phyloP scores from a whole-genome alignment of 257 asterid genomes.

The Fraxinus americana region DNA sequence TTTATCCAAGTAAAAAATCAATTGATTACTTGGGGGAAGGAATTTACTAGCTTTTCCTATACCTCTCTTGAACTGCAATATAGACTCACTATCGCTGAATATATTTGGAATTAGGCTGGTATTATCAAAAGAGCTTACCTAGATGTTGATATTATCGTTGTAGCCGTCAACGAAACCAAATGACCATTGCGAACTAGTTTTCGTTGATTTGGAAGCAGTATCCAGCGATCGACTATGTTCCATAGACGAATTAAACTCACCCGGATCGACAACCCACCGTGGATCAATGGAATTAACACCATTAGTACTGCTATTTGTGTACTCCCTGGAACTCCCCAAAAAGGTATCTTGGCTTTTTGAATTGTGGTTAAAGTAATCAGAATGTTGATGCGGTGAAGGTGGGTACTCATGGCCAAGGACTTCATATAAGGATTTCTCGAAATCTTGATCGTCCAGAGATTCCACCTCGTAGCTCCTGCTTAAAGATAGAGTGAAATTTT shows the following conservation, averaged over 20 bases:
- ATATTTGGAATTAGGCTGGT: conserved; percentile 41
- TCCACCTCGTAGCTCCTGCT: conserved; percentile 53
- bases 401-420: conserved; percentile 72
- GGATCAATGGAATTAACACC: conserved; percentile 46
- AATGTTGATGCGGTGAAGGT: conserved; percentile 44
- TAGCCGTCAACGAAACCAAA: conserved; percentile 30
- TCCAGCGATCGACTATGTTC: conserved; percentile 41
- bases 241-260: conserved; percentile 38
- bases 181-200: conserved; percentile 33
- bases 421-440: conserved; percentile 79
- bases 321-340: conserved; percentile 50
- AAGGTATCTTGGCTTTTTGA: conserved; percentile 65
- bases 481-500: conserved; percentile 42
- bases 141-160: conserved; percentile 29
- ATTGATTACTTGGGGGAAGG: conserved; percentile 59
- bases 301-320: conserved; percentile 48
- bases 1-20: conserved; percentile 76
- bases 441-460: conserved; percentile 81
- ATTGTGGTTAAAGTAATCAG: conserved; percentile 31
- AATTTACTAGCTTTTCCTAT: conserved; percentile 90
- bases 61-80: conserved; percentile 82
- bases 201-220: conserved; percentile 34
- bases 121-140: conserved; percentile 35
- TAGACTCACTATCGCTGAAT: conserved; percentile 62
- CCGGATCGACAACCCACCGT: conserved; percentile 56